Percentiles rank a stretch among this genome's conserved stretches.
phyloP scores from a whole-genome alignment of 2,329 filamentous ascomycete species.

The Seiridium cupressi region DNA sequence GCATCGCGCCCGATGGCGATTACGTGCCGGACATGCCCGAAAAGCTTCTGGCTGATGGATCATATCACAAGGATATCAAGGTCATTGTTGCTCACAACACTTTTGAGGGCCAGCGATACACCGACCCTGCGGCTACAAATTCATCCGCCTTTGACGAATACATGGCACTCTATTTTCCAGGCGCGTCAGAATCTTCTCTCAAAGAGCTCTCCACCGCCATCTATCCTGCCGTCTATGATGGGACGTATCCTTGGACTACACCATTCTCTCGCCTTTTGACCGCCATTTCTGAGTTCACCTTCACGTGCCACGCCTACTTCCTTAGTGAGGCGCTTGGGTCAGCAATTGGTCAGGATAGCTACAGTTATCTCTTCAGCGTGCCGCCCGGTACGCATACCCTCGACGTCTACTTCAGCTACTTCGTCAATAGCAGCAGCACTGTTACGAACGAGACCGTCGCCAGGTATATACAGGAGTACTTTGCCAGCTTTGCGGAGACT shows the following conservation, averaged over 20 bases:
- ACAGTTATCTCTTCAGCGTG: slow-evolving; percentile 5
- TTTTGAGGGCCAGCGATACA: slow-evolving; percentile 1
- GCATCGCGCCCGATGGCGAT: not conserved
- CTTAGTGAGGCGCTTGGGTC: not conserved
- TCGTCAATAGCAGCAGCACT: slow-evolving; percentile 1
- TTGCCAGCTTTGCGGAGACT: not conserved
- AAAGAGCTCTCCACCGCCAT: not conserved
- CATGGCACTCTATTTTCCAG: slow-evolving; percentile 5
- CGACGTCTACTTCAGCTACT: slow-evolving; percentile 3
- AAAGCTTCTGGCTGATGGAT: not conserved
- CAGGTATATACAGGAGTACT: not conserved
- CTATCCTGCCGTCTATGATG: slow-evolving; percentile 1
- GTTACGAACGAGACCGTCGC: slow-evolving; percentile 7
- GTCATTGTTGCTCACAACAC: slow-evolving; percentile 5
- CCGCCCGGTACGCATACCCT: slow-evolving; percentile 3
- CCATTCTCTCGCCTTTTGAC: not conserved
- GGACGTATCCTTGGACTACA: not conserved
- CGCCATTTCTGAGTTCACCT: not conserved
- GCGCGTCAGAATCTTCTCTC: not conserved
- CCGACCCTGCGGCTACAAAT: slow-evolving; percentile 3
- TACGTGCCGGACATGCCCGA: slow-evolving; percentile 6
- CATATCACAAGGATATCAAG: slow-evolving; percentile 2
- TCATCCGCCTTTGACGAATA: slow-evolving; percentile 3
- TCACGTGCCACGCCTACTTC: not conserved
- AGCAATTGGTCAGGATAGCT: not conserved